Conservation (phyloP, 495 filamentous ascomycete species). For the Tuber aestivum region DNA sequence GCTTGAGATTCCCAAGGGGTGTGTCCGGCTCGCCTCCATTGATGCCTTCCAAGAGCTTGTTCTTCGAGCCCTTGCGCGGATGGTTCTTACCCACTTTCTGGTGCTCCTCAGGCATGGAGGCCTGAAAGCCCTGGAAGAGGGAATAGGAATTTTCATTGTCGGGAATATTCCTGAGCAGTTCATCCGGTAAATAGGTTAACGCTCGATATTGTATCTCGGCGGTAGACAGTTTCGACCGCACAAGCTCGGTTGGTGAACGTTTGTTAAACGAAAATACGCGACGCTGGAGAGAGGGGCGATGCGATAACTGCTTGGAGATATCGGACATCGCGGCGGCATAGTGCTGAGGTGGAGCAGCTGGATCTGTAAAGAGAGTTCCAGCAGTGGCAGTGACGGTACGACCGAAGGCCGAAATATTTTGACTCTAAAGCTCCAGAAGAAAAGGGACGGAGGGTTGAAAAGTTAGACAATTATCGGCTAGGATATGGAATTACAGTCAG, state of each 20-base stretch:
- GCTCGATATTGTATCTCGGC: slow-evolving; percentile 93
- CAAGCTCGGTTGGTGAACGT: slow-evolving; percentile 82
- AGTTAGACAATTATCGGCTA: slow-evolving; percentile 26
- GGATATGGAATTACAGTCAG: slow-evolving; percentile 24
- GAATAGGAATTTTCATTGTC: slow-evolving; percentile 80
- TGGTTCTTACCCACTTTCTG: slow-evolving; percentile 58
- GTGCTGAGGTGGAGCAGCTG: slow-evolving; percentile 52
- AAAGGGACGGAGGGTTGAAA: slow-evolving; percentile 27
- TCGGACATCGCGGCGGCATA: slow-evolving; percentile 85
- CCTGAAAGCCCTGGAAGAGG: slow-evolving; percentile 93
- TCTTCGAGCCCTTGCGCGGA: slow-evolving; percentile 54
- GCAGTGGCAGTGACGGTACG: slow-evolving; percentile 93
- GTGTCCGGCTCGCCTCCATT: slow-evolving; percentile 50
- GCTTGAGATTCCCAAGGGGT: slow-evolving; percentile 64
- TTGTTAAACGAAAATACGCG: slow-evolving; percentile 82
- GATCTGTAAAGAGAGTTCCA: slow-evolving; percentile 66
- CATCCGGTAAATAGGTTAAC: slow-evolving; percentile 80
- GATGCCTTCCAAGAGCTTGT: slow-evolving; percentile 44
- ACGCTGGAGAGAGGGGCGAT: slow-evolving; percentile 73
- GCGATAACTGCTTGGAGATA: slow-evolving; percentile 73
- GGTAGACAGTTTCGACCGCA: slow-evolving; percentile 84
- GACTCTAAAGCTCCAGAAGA: slow-evolving; percentile 54
- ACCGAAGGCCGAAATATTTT: slow-evolving; percentile 85
- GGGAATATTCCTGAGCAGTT: slow-evolving; percentile 79
- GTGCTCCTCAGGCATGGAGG: slow-evolving; percentile 71